Base-by-base conservation (phyloP, 305 asterid species). In the Withania somnifera region DNA sequence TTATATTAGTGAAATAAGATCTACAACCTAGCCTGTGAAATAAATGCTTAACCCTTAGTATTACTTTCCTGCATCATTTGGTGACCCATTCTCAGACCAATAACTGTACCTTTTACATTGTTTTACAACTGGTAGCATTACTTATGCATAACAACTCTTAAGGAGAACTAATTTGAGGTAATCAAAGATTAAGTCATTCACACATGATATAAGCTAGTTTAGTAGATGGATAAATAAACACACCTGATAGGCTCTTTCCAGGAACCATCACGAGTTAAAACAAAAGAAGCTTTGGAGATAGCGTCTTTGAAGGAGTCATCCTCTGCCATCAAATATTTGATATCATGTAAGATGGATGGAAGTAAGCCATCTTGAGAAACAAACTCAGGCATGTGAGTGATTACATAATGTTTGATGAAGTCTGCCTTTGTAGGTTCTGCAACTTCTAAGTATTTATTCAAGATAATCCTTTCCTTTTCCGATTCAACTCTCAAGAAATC, bases 241-340 rank as follows among this genome's bases (percentile, higher is more conserved):
- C 53, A 94, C 98, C 98, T 94, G 90, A 78, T 88, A 82, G 99
- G 98, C 88, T 94, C 97, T 86, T 86, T 92, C 99, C 97, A 95
- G 68, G 93, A 82, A 86, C 98, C 97, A 83, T 90, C 92, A 57
- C 86, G 81, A 32, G 97, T 89, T 88, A 89, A 91, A 84, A 95
- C 98, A 86, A 95, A 95, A 77, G 97, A 89, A 80, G 84, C 87
- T 60, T 79, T 64, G 84, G 97, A 90, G 86, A 94, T 86, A 80
- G 86, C 91, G 76, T 85, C 89, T 90, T 82, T 88, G 87, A 93
- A 91, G 88, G 94, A 87, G 83, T 78, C 83, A 84, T 95, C 97
- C 84, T 90, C 92, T 84, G 87, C 93, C 80, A 93, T 89, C 91
- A 93, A 89, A 82, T 81, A 82, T 77, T 87, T 85, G 81, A 95